phyloP scores from a whole-genome alignment of 768 basidiomycete species.

The Rhizopogon roseolus region DNA sequence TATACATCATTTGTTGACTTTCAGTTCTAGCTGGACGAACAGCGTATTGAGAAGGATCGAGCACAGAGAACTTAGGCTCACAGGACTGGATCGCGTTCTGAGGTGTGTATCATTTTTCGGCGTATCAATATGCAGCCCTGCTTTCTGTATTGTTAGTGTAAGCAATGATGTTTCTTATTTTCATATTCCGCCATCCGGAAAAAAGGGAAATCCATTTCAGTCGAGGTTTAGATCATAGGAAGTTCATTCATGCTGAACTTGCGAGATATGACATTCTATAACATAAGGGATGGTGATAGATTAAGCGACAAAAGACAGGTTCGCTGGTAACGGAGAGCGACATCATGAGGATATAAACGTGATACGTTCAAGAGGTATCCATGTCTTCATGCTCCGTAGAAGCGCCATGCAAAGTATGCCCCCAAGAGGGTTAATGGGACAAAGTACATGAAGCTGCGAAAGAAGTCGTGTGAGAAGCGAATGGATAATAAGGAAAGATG shows the following conservation, averaged over 20 bases:
- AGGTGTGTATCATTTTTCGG: background rate
- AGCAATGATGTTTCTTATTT: background rate
- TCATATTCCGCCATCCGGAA: background rate
- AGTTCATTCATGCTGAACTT: background rate
- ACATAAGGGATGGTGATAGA: slow-evolving; percentile 11
- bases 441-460: slow-evolving; percentile 71
- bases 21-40: slow-evolving; percentile 21
- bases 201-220: no score
- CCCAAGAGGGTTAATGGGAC: slow-evolving; percentile 73
- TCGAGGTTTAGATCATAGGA: background rate
- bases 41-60: slow-evolving; percentile 17
- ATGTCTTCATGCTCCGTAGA: slow-evolving; percentile 43
- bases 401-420: slow-evolving; percentile 87
- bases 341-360: slow-evolving; percentile 10
- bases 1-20: background rate
- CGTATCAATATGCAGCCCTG: background rate
- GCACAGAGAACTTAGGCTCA: slow-evolving; percentile 2
- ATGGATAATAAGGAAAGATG: slow-evolving; percentile 1
- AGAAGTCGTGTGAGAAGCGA: slow-evolving; percentile 6
- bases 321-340: background rate
- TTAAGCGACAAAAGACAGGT: slow-evolving; percentile 2
- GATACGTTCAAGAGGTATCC: background rate
- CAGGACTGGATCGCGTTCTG: background rate
- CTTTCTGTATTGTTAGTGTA: background rate
- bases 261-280: slow-evolving; percentile 7